These are phyloP conservation scores for Pythium pyrilobum DNA, from an alignment of 352 stramenopile genomes.

Conservation along the genomic window DNA sequence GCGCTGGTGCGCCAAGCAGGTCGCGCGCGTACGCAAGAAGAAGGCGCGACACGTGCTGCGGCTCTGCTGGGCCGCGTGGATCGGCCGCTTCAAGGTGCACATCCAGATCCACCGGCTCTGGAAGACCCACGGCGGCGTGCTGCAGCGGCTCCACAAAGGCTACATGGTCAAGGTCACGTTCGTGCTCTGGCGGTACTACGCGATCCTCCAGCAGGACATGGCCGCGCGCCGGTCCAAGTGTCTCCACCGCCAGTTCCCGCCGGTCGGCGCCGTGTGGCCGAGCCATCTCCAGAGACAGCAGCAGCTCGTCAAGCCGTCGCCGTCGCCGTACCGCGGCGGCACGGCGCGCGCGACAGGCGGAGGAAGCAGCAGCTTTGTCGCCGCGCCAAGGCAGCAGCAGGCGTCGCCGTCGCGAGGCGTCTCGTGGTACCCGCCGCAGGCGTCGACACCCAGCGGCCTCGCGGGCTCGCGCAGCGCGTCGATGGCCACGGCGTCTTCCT, in stretches of 20 bases:
- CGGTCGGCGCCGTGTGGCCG: not conserved
- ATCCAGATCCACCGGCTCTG: constrained; percentile 20
- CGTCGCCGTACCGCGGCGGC: too few species aligned
- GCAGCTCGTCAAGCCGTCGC: too few species aligned
- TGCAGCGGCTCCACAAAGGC: constrained; percentile 33
- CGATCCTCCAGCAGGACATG: constrained; percentile 25
- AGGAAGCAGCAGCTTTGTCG: not conserved
- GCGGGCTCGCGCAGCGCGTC: constrained; percentile 2
- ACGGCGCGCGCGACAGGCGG: too few species aligned
- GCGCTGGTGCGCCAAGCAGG: constrained; percentile 10
- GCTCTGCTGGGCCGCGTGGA: constrained; percentile 20
- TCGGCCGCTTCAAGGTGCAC: not conserved
- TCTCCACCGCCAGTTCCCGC: constrained; percentile 10
- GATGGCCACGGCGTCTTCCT: not conserved
- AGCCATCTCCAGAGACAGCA: too few species aligned
- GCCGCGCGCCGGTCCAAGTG: constrained; percentile 17
- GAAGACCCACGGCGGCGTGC: constrained; percentile 37
- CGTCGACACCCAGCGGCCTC: not conserved
- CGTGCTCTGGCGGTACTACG: constrained; percentile 30
- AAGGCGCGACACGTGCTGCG: not conserved
- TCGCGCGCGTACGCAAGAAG: constrained; percentile 7
- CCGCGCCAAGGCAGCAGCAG: not conserved
- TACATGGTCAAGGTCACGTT: constrained; percentile 32
- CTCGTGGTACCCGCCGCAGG: constrained; percentile 7
- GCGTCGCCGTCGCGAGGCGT: constrained; percentile 4